These are phyloP conservation scores for Phytophthora hibernalis DNA, from an alignment of 352 stramenopile genomes.

Conservation along the genomic window DNA sequence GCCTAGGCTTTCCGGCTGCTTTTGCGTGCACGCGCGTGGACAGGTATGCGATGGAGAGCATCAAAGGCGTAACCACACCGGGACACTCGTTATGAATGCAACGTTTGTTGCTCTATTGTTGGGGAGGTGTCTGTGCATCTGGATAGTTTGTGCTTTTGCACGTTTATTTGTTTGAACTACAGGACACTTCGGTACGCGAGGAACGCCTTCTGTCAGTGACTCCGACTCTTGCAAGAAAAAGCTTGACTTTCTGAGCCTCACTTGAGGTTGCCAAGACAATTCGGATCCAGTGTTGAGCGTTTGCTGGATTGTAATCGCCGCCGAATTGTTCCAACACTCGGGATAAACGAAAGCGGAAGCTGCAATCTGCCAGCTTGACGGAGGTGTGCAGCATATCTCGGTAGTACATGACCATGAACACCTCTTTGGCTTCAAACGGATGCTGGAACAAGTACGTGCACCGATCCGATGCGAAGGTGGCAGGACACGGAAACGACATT, in stretches of 20 bases:
- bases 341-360: conserved; percentile 58
- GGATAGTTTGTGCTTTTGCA: too few species aligned
- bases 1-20: not conserved
- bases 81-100: conserved; percentile 51
- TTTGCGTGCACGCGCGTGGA: conserved; percentile 1
- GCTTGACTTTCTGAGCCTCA: conserved; percentile 53
- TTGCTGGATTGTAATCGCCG: conserved; percentile 64
- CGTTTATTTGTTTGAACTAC: conserved; percentile 25
- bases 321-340: conserved; percentile 65
- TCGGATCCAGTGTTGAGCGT: conserved; percentile 62
- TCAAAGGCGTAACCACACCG: conserved; percentile 22
- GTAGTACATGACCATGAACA: conserved; percentile 84
- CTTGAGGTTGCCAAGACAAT: conserved; percentile 59
- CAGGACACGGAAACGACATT: conserved; percentile 71
- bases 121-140: too few species aligned
- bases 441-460: conserved; percentile 80
- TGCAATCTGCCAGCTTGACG: conserved; percentile 47
- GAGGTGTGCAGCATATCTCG: conserved; percentile 65
- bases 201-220: conserved; percentile 15
- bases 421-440: conserved; percentile 68
- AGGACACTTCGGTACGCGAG: conserved; percentile 11
- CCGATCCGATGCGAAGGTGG: conserved; percentile 53
- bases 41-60: conserved; percentile 37
- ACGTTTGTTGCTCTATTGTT: conserved; percentile 37
- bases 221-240: conserved; percentile 36